Conservation (phyloP, 2,329 filamentous ascomycete genomes). For the Fusarium palustre region DNA sequence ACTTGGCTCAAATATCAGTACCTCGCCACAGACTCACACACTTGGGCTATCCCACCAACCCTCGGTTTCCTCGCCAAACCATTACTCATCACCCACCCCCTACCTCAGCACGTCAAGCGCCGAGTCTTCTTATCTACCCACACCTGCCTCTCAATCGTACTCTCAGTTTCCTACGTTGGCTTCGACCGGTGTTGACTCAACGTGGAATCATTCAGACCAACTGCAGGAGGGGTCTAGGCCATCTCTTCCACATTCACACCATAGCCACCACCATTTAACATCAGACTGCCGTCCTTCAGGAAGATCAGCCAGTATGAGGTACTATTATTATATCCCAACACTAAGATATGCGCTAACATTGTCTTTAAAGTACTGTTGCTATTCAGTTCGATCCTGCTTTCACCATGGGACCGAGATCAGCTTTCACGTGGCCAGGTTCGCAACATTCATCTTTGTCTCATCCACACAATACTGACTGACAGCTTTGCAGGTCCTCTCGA, state of each 20-base stretch:
- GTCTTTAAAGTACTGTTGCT: slow-evolving; percentile 58
- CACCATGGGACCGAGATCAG: slow-evolving; percentile 63
- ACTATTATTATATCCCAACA: slow-evolving; percentile 1
- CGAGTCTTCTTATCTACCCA: slow-evolving; percentile 45
- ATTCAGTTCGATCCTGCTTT: slow-evolving; percentile 64
- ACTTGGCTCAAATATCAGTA: slow-evolving; percentile 39
- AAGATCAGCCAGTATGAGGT: slow-evolving; percentile 44
- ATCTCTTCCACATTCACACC: slow-evolving; percentile 35
- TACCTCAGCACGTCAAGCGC: slow-evolving; percentile 42
- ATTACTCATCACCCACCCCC: slow-evolving; percentile 41
- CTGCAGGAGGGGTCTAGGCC: slow-evolving; percentile 35
- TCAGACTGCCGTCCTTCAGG: slow-evolving; percentile 23
- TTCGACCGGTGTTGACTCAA: slow-evolving; percentile 39
- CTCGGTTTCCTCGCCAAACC: slow-evolving; percentile 40
- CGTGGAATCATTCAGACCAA: slow-evolving; percentile 41
- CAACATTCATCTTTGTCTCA: slow-evolving; percentile 4
- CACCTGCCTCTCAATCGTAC: slow-evolving; percentile 44
- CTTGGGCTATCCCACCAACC: slow-evolving; percentile 38
- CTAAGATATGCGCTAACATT: slow-evolving; percentile 24
- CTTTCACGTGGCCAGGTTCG: slow-evolving; percentile 64
- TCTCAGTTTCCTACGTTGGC: slow-evolving; percentile 42
- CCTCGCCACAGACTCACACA: slow-evolving; percentile 42
- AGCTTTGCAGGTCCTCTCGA: slow-evolving; percentile 51
- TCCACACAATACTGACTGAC: slow-evolving; percentile 4
- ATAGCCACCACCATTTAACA: slow-evolving; percentile 28